Evolutionary conservation across 768 basidiomycete genomes (phyloP).

Genomic region (Lactifluus volemus): DNA sequence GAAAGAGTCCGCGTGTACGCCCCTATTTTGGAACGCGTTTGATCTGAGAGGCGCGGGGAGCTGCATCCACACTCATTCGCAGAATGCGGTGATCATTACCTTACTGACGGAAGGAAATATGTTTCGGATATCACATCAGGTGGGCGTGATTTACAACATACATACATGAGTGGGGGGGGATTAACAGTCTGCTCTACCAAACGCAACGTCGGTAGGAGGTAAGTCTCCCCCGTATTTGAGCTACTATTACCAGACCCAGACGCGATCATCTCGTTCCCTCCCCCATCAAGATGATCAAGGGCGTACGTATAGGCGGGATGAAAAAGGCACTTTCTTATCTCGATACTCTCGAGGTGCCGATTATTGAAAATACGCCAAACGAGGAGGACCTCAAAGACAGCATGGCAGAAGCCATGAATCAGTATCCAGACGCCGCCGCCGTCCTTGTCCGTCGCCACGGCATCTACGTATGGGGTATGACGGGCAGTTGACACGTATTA

Average conservation of each 20-base stretch:
- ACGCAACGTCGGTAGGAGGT: not conserved
- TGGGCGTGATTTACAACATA: conserved; percentile 22
- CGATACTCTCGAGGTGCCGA: conserved; percentile 77
- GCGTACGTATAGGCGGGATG: conserved; percentile 68
- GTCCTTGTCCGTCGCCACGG: conserved; percentile 74
- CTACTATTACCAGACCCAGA: not conserved
- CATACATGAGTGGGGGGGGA: too few relatives aligned
- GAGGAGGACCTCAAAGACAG: conserved; percentile 86
- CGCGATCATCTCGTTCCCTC: not conserved
- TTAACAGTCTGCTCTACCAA: not conserved
- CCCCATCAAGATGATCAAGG: conserved; percentile 78
- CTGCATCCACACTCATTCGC: conserved; percentile 88
- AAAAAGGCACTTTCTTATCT: conserved; percentile 72
- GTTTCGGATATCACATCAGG: conserved; percentile 81
- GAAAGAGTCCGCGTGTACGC: conserved; percentile 84
- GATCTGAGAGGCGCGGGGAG: conserved; percentile 69
- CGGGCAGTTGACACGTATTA: not conserved
- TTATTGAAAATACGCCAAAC: conserved; percentile 86
- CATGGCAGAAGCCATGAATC: conserved; percentile 78
- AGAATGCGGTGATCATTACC: conserved; percentile 85
- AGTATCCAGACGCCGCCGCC: conserved; percentile 70
- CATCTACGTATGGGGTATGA: conserved; percentile 77
- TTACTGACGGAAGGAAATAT: conserved; percentile 61
- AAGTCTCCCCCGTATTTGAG: not conserved
- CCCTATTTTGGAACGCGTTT: conserved; percentile 90